These are phyloP conservation scores for Melampsora abietis-canadensis DNA, from an alignment of 1,284 basidiomycete species.

Conservation along the genomic window DNA sequence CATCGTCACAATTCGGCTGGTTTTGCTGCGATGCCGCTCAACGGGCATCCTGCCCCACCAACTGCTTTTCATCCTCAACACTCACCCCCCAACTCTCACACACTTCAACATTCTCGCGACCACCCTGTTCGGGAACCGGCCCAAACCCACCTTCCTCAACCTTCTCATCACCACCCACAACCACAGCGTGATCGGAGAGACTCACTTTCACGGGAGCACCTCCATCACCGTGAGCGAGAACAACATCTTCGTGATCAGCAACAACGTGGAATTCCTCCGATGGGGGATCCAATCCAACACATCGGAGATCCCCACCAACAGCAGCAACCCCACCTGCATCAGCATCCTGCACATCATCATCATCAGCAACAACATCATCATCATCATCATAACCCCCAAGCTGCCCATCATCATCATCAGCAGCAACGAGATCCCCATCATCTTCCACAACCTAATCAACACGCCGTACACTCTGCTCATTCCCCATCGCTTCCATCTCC, in stretches of 20 bases:
- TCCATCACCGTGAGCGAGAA: conserved; percentile 35
- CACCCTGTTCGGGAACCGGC: background rate
- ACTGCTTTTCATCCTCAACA: conserved; percentile 6
- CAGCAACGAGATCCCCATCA: conserved; percentile 11
- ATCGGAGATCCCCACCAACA: conserved; percentile 15
- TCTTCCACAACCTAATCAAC: conserved; percentile 17
- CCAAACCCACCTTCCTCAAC: conserved; percentile 14
- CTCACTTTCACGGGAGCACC: conserved; percentile 12
- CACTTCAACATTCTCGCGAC: background rate
- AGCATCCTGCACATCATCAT: conserved; percentile 14
- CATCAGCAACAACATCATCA: conserved; percentile 37
- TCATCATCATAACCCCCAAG: conserved; percentile 17
- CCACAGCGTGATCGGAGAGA: conserved; percentile 7
- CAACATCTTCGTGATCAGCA: conserved; percentile 15
- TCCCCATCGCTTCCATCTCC: conserved; percentile 18
- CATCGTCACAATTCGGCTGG: background rate
- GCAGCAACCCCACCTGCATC: background rate
- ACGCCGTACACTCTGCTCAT: conserved; percentile 28
- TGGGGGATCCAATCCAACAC: too few species aligned
- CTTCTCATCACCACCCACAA: conserved; percentile 16
- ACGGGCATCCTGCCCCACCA: background rate
- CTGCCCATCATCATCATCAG: conserved; percentile 22
- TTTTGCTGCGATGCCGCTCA: too few species aligned
- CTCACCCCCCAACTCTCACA: background rate
- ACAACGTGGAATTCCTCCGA: conserved; percentile 4